Conservation (phyloP, 2,329 filamentous ascomycete genomes). For the Fusarium sp. region DNA sequence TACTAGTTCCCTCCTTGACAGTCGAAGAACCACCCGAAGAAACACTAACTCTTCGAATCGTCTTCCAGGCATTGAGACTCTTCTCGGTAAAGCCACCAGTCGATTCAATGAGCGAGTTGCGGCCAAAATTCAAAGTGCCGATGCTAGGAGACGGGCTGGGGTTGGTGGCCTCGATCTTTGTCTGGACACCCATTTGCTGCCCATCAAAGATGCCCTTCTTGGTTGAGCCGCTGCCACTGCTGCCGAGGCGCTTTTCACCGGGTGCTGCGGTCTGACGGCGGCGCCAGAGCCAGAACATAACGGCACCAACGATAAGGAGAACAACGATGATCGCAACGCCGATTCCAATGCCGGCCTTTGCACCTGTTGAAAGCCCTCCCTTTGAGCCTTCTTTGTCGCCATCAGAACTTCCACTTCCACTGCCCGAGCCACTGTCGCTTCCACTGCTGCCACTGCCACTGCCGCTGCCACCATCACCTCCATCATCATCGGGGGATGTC, state of each 20-base stretch:
- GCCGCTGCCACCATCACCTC: background rate
- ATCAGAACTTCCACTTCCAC: background rate
- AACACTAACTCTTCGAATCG: slow-evolving; percentile 42
- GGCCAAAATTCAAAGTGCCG: slow-evolving; percentile 41
- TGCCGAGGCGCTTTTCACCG: slow-evolving; percentile 25
- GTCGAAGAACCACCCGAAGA: slow-evolving; percentile 33
- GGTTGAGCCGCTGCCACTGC: slow-evolving; percentile 30
- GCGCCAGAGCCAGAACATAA: slow-evolving; percentile 37
- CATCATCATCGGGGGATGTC: slow-evolving; percentile 16
- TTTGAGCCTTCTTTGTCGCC: slow-evolving; percentile 2
- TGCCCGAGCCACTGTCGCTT: slow-evolving; percentile 6
- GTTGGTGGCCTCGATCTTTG: slow-evolving; percentile 42
- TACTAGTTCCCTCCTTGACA: slow-evolving; percentile 12
- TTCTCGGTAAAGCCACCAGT: slow-evolving; percentile 34
- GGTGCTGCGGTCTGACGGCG: slow-evolving; percentile 10
- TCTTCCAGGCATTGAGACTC: slow-evolving; percentile 36
- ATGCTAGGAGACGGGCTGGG: slow-evolving; percentile 39
- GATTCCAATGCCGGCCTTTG: slow-evolving; percentile 40
- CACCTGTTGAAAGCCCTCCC: slow-evolving; percentile 39
- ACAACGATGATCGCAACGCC: slow-evolving; percentile 24
- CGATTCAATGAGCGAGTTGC: slow-evolving; percentile 40
- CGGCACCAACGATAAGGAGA: slow-evolving; percentile 7
- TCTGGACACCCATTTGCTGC: slow-evolving; percentile 39
- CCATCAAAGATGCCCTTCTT: slow-evolving; percentile 37
- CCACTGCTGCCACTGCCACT: background rate